Conservation (phyloP, 192 early-diverging fungal genomes). For the Umbelopsis ramanniana region DNA sequence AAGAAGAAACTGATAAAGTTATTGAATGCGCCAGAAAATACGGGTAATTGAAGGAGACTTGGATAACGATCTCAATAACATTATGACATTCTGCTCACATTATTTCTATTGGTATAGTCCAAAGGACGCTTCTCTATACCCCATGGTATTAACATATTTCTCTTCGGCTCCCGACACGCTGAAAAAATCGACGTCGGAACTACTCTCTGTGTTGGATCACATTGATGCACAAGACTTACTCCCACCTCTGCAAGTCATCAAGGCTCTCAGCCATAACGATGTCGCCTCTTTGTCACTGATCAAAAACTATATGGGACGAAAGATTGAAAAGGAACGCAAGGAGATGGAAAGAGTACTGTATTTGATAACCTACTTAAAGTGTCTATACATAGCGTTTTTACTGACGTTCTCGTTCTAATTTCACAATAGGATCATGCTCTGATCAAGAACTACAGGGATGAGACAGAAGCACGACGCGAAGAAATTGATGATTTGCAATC, state of each 20-base stretch:
- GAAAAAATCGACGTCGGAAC: conserved; percentile 55
- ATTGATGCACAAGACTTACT: conserved; percentile 88
- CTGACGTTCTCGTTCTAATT: background rate
- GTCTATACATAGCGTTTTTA: background rate
- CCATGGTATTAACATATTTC: conserved; percentile 73
- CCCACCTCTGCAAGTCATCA: conserved; percentile 89
- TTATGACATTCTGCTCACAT: background rate
- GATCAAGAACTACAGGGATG: conserved; percentile 78
- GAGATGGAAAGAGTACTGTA: conserved; percentile 60
- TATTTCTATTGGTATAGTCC: conserved; percentile 39
- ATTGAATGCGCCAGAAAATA: conserved; percentile 65
- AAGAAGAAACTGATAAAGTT: conserved; percentile 68
- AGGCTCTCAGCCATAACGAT: conserved; percentile 78
- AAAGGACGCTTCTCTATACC: conserved; percentile 69
- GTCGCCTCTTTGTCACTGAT: conserved; percentile 89
- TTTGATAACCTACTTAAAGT: background rate
- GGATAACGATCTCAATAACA: background rate
- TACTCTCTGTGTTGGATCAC: conserved; percentile 73
- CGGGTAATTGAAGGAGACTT: conserved; percentile 47
- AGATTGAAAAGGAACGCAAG: conserved; percentile 74
- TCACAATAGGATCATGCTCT: conserved; percentile 57
- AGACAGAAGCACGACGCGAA: conserved; percentile 73
- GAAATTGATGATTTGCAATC: conserved; percentile 86
- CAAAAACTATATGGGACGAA: conserved; percentile 78
- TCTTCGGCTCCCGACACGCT: conserved; percentile 69